Conservation (phyloP, 179 eudicot species). For the Beta macrorhiza region DNA sequence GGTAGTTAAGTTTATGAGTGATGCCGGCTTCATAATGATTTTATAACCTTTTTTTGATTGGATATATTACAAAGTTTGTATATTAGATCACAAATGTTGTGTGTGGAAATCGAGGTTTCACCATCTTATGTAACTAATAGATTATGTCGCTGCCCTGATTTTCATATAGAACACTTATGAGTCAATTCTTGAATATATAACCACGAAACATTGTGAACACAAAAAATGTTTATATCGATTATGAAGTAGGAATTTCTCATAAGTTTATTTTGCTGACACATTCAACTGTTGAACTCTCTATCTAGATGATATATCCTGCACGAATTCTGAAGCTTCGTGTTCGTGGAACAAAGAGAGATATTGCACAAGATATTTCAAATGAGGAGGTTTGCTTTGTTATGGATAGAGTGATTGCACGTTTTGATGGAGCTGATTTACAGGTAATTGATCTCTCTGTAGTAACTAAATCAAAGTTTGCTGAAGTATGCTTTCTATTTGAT, state of each 20-base stretch:
- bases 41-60: too few relatives aligned
- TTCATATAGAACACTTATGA: too few relatives aligned
- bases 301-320: conserved; percentile 66
- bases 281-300: conserved; percentile 6
- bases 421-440: conserved; percentile 87
- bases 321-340: conserved; percentile 74
- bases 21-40: too few relatives aligned
- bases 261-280: not conserved
- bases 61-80: too few relatives aligned
- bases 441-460: conserved; percentile 32
- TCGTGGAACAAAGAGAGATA: conserved; percentile 72
- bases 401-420: conserved; percentile 82
- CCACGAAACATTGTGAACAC: too few relatives aligned
- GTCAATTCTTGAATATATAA: too few relatives aligned
- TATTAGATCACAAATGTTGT: too few relatives aligned
- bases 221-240: too few relatives aligned
- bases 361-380: conserved; percentile 60
- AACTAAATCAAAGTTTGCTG: not conserved
- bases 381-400: conserved; percentile 87
- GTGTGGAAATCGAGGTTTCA: too few relatives aligned
- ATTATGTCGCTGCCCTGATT: too few relatives aligned
- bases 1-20: not conserved
- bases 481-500: not conserved
- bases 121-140: too few relatives aligned
- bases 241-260: too few relatives aligned